Conservation (phyloP, 148 eudicot species). For the Gaultheria prostrata region DNA sequence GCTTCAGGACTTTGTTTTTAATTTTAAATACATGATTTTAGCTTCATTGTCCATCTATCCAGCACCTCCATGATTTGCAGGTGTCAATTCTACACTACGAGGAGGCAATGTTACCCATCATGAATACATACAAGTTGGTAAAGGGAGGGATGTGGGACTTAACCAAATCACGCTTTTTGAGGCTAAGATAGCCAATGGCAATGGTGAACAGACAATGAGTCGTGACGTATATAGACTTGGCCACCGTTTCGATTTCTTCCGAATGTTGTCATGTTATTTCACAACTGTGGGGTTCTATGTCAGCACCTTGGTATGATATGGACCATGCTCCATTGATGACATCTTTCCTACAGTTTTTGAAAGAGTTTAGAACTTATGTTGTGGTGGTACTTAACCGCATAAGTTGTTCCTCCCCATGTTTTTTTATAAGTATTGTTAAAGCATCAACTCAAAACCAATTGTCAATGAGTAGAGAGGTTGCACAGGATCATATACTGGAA, state of each 20-base stretch:
- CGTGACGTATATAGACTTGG: constrained; percentile 73
- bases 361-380: too few relatives aligned
- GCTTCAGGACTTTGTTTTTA: constrained; percentile 3
- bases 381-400: too few relatives aligned
- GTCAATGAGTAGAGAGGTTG: too few relatives aligned
- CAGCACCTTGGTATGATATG: constrained; percentile 49
- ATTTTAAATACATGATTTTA: neutral
- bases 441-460: too few relatives aligned
- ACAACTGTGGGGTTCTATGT: constrained; percentile 68
- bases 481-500: too few relatives aligned
- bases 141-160: constrained; percentile 76
- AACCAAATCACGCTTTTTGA: constrained; percentile 66
- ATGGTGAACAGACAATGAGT: constrained; percentile 69
- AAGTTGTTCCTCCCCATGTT: too few relatives aligned
- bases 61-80: constrained; percentile 23
- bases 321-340: neutral
- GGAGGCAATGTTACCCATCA: constrained; percentile 77
- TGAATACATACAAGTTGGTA: constrained; percentile 78
- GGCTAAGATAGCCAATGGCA: constrained; percentile 72
- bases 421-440: too few relatives aligned
- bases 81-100: constrained; percentile 72
- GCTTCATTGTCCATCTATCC: neutral
- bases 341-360: too few relatives aligned
- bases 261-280: constrained; percentile 63
- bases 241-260: constrained; percentile 70